Base-by-base conservation (phyloP, 495 filamentous ascomycete genomes). In the Coniosporium apollinis region DNA sequence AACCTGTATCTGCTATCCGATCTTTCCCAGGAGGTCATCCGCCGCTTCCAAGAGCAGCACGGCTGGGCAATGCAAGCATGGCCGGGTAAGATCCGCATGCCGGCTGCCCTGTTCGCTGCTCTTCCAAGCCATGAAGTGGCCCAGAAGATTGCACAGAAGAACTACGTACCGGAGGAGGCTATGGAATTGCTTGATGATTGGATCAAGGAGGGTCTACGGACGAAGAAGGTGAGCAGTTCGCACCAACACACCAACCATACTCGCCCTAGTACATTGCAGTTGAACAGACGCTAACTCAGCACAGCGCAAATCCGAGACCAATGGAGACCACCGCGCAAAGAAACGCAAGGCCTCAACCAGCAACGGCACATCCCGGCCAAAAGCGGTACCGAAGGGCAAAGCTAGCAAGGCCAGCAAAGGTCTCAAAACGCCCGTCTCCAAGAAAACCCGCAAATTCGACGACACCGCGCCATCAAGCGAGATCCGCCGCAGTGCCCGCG, bases 1-100 rank as follows among this genome's bases (percentile, higher is more conserved):
- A 74, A 76, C 31, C 68, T 96, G 17, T 91, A 93, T 47, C 72
- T 82, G 11, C 58, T 96, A n/a, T 81, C 79, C 32, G 89, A 99
- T 47, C 66, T 99, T 9, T 76, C 86, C 0, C 81, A 91, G 56
- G 67, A 74, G 1, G 66, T 84, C 28, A 79, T 96, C 41, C 66
- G 81, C 24, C 74, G 72, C 41, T 99, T 79, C 62, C 80, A 87
- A 48, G 78, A 82, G 35, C 64, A 71, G 42, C 75, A 76, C 30
- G 74, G 75, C 33, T 82, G 81, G 67, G 70, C 61, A 26, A 74
- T 96, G 44, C 77, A 85, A 46, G 76, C 77, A 4, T 87, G 78
- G 52, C 75, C 85, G 1, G 74, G 68, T 11, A 93, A 92, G 54
- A 64, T 89, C 41, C 72, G 77, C 4, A 59, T 94, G 31, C 85